These are phyloP conservation scores for Penicillium turbatum DNA, from an alignment of 495 filamentous ascomycete species.

Conservation along the genomic window DNA sequence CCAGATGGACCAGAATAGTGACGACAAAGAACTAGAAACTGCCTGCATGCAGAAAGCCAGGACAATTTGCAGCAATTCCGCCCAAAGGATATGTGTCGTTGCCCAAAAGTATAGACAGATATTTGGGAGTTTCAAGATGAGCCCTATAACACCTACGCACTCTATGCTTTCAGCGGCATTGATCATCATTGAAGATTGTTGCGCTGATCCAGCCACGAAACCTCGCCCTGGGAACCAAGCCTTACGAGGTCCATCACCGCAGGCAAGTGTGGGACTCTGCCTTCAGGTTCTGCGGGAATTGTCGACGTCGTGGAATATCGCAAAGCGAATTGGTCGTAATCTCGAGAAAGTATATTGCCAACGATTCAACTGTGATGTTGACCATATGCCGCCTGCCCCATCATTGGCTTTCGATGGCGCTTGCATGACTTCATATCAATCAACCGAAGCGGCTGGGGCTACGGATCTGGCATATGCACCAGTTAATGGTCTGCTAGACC, in stretches of 20 bases:
- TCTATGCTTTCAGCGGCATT: conserved; percentile 27
- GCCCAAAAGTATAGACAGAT: conserved; percentile 27
- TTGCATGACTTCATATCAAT: neutral
- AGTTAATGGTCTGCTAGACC: neutral
- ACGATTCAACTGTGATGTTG: conserved; percentile 10
- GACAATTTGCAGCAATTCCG: conserved; percentile 15
- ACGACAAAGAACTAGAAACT: neutral
- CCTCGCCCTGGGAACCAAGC: neutral
- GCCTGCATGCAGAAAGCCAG: conserved; percentile 6
- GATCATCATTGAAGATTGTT: conserved; percentile 24
- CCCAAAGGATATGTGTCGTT: conserved; percentile 18
- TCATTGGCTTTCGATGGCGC: neutral
- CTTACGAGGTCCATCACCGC: conserved; percentile 3
- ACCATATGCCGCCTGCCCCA: conserved; percentile 8
- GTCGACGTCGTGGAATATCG: conserved; percentile 26
- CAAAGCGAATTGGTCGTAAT: conserved; percentile 24
- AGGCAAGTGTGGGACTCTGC: conserved; percentile 15
- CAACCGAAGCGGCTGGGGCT: neutral
- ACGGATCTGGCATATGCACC: neutral
- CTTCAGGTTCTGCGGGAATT: conserved; percentile 21
- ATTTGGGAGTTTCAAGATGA: conserved; percentile 29
- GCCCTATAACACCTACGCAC: conserved; percentile 29
- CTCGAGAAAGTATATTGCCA: conserved; percentile 22
- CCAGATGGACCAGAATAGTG: neutral
- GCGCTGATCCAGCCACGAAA: neutral